Evolutionary conservation across 2,329 filamentous ascomycete genomes (phyloP).

Genomic region (Trichoderma koningii): DNA sequence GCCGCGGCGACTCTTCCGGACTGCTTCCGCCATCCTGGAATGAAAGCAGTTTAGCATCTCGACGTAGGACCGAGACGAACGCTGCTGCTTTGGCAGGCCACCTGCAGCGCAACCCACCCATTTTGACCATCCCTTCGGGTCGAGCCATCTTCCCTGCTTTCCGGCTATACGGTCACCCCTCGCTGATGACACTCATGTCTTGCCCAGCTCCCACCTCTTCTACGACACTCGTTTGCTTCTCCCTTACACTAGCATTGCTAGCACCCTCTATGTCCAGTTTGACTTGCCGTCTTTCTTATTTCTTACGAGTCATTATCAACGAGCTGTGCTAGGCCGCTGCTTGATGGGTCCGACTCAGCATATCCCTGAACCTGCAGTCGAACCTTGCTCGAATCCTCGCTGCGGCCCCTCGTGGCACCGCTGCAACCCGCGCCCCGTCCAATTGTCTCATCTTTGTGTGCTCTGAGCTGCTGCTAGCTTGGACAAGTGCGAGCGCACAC

Average conservation of each 20-base stretch:
- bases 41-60: not conserved
- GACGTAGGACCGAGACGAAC: not conserved
- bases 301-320: constrained; percentile 16
- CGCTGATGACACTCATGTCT: not conserved
- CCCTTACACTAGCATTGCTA: not conserved
- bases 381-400: constrained; percentile 13
- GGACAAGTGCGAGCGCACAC: not conserved
- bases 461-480: not conserved
- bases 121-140: constrained; percentile 7
- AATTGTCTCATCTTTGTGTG: not conserved
- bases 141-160: not conserved
- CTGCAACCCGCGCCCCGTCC: constrained; percentile 1
- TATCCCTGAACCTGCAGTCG: constrained; percentile 14
- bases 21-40: not conserved
- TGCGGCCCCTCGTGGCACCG: constrained; percentile 21
- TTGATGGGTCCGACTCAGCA: not conserved
- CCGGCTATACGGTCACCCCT: constrained; percentile 7
- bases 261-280: not conserved
- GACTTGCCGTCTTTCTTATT: not conserved
- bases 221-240: not conserved
- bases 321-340: constrained; percentile 1
- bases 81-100: not conserved
- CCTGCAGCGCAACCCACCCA: constrained; percentile 19
- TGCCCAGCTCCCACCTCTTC: not conserved
- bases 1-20: constrained; percentile 26